Conservation (phyloP, 225 moss, liverwort and hornwort species). For the Ulota crispa region DNA sequence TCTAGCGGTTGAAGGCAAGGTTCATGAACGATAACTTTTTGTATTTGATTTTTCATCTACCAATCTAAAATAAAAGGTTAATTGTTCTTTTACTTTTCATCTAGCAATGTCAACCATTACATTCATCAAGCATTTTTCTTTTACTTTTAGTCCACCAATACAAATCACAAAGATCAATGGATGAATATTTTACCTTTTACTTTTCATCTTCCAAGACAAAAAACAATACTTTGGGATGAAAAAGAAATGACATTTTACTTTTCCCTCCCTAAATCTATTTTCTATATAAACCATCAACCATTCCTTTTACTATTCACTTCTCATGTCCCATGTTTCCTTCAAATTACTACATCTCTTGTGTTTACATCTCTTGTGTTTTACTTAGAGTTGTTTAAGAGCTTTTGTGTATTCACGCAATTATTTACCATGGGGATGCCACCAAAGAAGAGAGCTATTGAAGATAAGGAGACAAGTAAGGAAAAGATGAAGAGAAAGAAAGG, state of each 20-base stretch:
- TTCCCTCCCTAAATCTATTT: neutral
- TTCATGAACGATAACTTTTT: too few relatives aligned
- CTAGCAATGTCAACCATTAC: too few relatives aligned
- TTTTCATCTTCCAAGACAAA: neutral
- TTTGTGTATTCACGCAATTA: neutral
- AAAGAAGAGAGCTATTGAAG: neutral
- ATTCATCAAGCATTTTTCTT: neutral
- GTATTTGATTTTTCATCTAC: too few relatives aligned
- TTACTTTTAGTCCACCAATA: neutral
- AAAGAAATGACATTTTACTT: neutral
- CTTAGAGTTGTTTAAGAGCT: neutral
- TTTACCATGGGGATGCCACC: neutral
- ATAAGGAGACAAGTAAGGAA: neutral
- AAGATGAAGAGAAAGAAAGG: neutral
- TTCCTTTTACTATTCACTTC: neutral
- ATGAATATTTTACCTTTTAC: neutral
- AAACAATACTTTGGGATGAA: too few relatives aligned
- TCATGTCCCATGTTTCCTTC: neutral
- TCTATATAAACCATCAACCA: neutral
- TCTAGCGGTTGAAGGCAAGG: accelerated
- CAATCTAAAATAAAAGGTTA: too few relatives aligned
- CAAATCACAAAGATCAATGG: too few relatives aligned
- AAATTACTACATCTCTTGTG: too few relatives aligned
- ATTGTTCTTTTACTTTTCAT: too few relatives aligned
- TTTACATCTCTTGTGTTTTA: neutral